These are phyloP conservation scores for Tylopilus sp. DNA, from an alignment of 1,284 basidiomycete genomes.

Conservation along the genomic window DNA sequence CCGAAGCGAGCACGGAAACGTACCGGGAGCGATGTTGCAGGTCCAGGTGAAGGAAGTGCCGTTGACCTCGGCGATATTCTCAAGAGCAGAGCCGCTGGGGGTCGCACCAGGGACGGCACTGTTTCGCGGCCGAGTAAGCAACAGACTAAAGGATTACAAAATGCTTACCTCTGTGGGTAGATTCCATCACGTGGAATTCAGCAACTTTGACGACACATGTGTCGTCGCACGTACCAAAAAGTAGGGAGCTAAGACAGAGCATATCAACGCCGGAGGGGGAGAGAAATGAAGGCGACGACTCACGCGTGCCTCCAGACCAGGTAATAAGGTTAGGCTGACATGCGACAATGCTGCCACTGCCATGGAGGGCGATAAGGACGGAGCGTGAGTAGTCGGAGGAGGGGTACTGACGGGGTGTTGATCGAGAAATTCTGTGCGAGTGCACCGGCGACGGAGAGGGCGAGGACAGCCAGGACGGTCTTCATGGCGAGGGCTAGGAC, in stretches of 20 bases:
- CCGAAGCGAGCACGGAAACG: background rate
- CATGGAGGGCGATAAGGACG: slow-evolving; percentile 7
- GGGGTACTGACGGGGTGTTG: slow-evolving; percentile 58
- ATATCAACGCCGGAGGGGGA: slow-evolving; percentile 1
- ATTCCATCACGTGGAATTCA: background rate
- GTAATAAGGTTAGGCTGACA: slow-evolving; percentile 50
- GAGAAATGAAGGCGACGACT: slow-evolving; percentile 23
- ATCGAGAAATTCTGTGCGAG: slow-evolving; percentile 42
- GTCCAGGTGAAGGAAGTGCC: slow-evolving; percentile 45
- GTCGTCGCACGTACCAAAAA: slow-evolving; percentile 42
- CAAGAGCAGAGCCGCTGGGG: slow-evolving; percentile 38
- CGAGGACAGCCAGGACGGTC: slow-evolving; percentile 37
- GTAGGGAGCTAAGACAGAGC: slow-evolving; percentile 43
- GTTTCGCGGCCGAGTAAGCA: background rate
- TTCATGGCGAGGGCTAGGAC: slow-evolving; percentile 39
- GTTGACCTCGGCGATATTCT: slow-evolving; percentile 36
- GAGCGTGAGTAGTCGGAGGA: background rate
- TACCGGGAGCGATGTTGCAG: slow-evolving; percentile 35
- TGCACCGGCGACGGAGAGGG: slow-evolving; percentile 39
- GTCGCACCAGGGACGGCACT: slow-evolving; percentile 44
- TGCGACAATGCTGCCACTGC: slow-evolving; percentile 36
- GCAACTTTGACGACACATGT: background rate
- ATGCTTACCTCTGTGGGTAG: slow-evolving; percentile 23
- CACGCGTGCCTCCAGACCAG: slow-evolving; percentile 52
- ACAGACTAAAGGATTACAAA: background rate